phyloP scores from a whole-genome alignment of 352 stramenopile species.

The Phytophthora cactorum region DNA sequence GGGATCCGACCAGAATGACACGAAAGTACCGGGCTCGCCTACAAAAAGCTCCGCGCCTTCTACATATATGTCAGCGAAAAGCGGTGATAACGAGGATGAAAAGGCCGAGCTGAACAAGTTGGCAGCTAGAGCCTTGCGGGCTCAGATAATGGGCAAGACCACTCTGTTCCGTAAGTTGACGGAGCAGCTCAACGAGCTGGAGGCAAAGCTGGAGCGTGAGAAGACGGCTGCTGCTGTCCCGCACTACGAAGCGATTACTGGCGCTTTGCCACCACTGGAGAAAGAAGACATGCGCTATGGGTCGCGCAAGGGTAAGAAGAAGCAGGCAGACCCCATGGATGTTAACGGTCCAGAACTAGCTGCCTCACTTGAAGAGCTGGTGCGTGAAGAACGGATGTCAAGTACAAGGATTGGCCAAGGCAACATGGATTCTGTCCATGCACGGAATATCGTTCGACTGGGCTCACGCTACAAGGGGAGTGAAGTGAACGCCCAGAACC shows the following conservation, averaged over 20 bases:
- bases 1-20: background rate
- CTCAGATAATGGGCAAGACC: slow-evolving; percentile 87
- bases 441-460: slow-evolving; percentile 76
- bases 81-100: slow-evolving; percentile 25
- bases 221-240: slow-evolving; percentile 49
- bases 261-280: slow-evolving; percentile 70
- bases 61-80: slow-evolving; percentile 1
- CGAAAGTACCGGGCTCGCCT: slow-evolving; percentile 3
- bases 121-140: slow-evolving; percentile 72
- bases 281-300: slow-evolving; percentile 71
- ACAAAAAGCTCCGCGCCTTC: slow-evolving; percentile 11
- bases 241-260: slow-evolving; percentile 63
- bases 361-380: slow-evolving; percentile 73
- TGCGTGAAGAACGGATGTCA: slow-evolving; percentile 76
- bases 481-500: slow-evolving; percentile 63
- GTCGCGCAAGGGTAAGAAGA: slow-evolving; percentile 73
- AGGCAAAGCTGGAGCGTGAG: slow-evolving; percentile 60
- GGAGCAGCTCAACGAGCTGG: slow-evolving; percentile 82
- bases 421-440: slow-evolving; percentile 77
- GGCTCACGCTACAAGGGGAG: slow-evolving; percentile 77
- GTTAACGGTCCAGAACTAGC: slow-evolving; percentile 26
- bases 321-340: slow-evolving; percentile 24
- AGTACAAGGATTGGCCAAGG: slow-evolving; percentile 48
- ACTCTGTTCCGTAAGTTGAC: slow-evolving; percentile 76
- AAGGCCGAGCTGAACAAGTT: slow-evolving; percentile 80